phyloP scores from a whole-genome alignment of 2,329 filamentous ascomycete genomes.

The Periglandula ipomoeae region DNA sequence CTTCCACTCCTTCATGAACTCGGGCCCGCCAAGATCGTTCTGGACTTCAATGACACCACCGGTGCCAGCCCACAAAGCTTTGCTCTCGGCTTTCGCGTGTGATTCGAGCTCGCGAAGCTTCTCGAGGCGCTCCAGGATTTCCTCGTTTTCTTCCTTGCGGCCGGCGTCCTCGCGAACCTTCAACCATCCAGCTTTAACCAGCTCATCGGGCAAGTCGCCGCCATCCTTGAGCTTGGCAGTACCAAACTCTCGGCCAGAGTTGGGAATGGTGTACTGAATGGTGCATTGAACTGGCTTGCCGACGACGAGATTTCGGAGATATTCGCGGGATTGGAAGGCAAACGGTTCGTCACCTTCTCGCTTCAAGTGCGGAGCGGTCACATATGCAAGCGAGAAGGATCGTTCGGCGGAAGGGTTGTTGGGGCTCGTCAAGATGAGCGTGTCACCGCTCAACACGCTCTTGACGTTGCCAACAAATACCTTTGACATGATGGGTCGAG shows the following conservation, averaged over 20 bases:
- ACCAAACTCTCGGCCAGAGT: slow-evolving; percentile 81
- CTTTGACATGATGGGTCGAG: slow-evolving; percentile 36
- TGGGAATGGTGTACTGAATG: slow-evolving; percentile 79
- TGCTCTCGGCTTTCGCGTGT: slow-evolving; percentile 66
- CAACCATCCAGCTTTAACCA: slow-evolving; percentile 82
- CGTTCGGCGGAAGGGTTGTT: slow-evolving; percentile 77
- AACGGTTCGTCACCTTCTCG: slow-evolving; percentile 88
- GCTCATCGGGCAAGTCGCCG: slow-evolving; percentile 67
- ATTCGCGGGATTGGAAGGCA: slow-evolving; percentile 91
- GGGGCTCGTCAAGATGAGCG: slow-evolving; percentile 71
- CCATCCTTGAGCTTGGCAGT: slow-evolving; percentile 68
- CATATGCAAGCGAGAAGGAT: slow-evolving; percentile 82
- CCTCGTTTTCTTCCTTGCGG: slow-evolving; percentile 78
- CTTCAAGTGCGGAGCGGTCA: slow-evolving; percentile 76
- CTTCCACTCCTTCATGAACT: slow-evolving; percentile 78
- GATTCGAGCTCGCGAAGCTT: slow-evolving; percentile 69
- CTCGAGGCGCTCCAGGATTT: slow-evolving; percentile 62
- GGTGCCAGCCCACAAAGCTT: slow-evolving; percentile 68
- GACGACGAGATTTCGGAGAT: slow-evolving; percentile 71
- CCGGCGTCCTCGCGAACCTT: slow-evolving; percentile 93
- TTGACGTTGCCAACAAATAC: slow-evolving; percentile 70
- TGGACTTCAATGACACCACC: slow-evolving; percentile 64
- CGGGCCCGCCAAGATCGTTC: slow-evolving; percentile 71
- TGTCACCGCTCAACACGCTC: slow-evolving; percentile 89
- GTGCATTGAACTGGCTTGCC: slow-evolving; percentile 83